phyloP scores from a whole-genome alignment of 1,284 basidiomycete species.

The Ceraceosorus guamensis region DNA sequence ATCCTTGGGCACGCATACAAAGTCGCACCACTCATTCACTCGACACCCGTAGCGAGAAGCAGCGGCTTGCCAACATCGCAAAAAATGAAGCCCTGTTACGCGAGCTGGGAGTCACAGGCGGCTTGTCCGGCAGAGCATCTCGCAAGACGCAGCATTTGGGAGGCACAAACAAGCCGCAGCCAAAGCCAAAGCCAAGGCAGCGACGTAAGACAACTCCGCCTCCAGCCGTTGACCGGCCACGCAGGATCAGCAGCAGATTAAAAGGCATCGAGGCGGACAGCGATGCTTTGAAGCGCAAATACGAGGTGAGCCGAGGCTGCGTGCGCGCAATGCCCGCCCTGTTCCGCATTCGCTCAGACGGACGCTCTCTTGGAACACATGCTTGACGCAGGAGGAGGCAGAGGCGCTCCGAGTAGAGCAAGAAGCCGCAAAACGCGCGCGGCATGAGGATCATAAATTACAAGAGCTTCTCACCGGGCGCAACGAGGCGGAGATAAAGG shows the following conservation, averaged over 20 bases:
- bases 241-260: neutral
- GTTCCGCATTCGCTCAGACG: neutral
- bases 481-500: conserved; percentile 17
- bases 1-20: no score
- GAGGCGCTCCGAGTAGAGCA: conserved; percentile 20
- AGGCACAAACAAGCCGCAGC: conserved; percentile 15
- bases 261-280: conserved; percentile 24
- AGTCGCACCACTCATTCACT: no score
- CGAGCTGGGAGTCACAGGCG: conserved; percentile 35
- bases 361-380: conserved; percentile 1
- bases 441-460: conserved; percentile 30
- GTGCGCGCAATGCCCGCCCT: neutral
- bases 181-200: conserved; percentile 2
- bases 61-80: conserved; percentile 41
- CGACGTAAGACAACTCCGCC: neutral
- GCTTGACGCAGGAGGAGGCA: conserved; percentile 20
- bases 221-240: conserved; percentile 2
- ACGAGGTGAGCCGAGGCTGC: conserved; percentile 14
- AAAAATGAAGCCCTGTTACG: conserved; percentile 40
- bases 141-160: conserved; percentile 1
- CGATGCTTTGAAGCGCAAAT: conserved; percentile 26
- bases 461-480: conserved; percentile 21
- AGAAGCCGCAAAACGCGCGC: conserved; percentile 25
- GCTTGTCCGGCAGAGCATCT: conserved; percentile 13
- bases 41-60: conserved; percentile 23